Evolutionary conservation across 805 yeast genomes (phyloP), one percentile per base, ranked within the genome.

Genomic region (Cyberlindnera americana): DNA sequence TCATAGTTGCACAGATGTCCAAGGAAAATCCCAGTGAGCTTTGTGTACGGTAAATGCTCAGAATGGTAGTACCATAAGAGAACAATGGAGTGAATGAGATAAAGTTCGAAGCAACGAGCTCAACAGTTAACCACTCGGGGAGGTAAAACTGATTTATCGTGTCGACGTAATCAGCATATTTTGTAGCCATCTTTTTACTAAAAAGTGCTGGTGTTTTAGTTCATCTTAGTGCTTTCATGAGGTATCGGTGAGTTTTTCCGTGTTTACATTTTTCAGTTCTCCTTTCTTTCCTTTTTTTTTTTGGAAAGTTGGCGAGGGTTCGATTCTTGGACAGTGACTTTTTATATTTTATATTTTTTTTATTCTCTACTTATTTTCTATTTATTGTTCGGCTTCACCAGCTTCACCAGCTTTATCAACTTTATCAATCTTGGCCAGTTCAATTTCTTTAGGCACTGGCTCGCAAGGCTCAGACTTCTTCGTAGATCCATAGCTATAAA

Each of bases 1-100:
- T 59, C 95, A 90, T 88, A 6, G 95, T 86, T 6, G 88, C 90
- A 62, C 96, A 90, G 10, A 90, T 85, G 61, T 90, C 97, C n/a
- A 88, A 68, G 5, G 95, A 83, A 56, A 89, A 88, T 17, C 96
- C 97, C 17, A 75, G 68, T 1, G 91, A 75, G 1, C 89, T 73
- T 56, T 79, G 67, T 24, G 75, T 72, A 33, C 71, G 66, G 52
- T 78, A 72, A 12, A 89, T 88, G 47, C 83, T 70, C 33, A 77
- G 67, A 25, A 89, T 75, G 1, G 96, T 88, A 13, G 93, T 76
- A 3, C 95, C 95, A 56, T 90, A 89, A 6, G 96, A 85, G 45
- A 90, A 72, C 31, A 89, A 60, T 2, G 97, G 97, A 0, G 96
- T 83, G 54, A 85, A 75, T 22, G 88, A 75, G 57, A 89, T 78